Conservation (phyloP, 2,329 filamentous ascomycete species). For the Chrysoporthe puriensis region DNA sequence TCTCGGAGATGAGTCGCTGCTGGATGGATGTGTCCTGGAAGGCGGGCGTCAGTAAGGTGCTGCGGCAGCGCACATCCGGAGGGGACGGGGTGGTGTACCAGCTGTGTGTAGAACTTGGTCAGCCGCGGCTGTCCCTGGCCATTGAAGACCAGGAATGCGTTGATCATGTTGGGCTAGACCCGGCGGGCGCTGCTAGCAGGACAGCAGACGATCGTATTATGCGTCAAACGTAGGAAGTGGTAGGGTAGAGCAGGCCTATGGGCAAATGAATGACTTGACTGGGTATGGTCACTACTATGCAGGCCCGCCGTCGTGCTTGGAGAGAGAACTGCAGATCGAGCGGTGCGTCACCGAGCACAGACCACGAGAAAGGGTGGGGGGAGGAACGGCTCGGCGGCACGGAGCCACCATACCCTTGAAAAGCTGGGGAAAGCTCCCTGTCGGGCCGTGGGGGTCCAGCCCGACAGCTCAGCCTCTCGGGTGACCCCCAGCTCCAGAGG, state of each 20-base stretch:
- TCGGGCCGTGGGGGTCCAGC: not conserved
- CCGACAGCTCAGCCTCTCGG: not conserved
- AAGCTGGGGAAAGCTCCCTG: slow-evolving; percentile 28
- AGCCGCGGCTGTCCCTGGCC: slow-evolving; percentile 95
- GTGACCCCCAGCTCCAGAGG: not conserved
- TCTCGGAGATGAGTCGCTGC: slow-evolving; percentile 94
- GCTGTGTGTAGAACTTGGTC: slow-evolving; percentile 98
- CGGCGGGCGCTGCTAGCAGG: too few species aligned
- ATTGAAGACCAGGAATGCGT: slow-evolving; percentile 98
- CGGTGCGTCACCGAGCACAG: slow-evolving; percentile 4
- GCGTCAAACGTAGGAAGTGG: too few species aligned
- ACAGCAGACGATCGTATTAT: not conserved
- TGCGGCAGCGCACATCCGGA: slow-evolving; percentile 8
- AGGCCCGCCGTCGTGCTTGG: not conserved
- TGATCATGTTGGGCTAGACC: slow-evolving; percentile 73
- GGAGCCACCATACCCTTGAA: slow-evolving; percentile 15
- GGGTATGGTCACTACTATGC: too few species aligned
- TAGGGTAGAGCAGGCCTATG: not conserved
- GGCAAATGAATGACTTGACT: not conserved
- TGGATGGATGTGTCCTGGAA: slow-evolving; percentile 92
- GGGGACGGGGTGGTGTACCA: slow-evolving; percentile 56
- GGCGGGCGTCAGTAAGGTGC: not conserved
- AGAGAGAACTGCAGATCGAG: not conserved
- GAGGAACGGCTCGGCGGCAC: too few species aligned
- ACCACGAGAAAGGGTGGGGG: not conserved